Evolutionary conservation across 2,329 filamentous ascomycete genomes (phyloP).

Genomic region (Tolypocladium cylindrosporum): DNA sequence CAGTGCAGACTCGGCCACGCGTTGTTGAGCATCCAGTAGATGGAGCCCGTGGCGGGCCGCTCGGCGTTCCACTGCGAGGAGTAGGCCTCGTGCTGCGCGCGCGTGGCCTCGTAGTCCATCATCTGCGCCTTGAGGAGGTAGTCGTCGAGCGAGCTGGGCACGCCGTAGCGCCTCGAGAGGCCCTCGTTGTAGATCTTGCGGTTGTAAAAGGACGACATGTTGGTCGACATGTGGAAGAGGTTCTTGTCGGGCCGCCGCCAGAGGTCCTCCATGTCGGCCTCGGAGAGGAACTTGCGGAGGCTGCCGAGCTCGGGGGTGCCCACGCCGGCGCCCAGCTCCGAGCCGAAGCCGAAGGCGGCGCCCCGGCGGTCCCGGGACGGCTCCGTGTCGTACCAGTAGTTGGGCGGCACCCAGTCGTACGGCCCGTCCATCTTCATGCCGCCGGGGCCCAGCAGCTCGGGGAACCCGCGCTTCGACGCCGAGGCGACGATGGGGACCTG

Average conservation of each 20-base stretch:
- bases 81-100: conserved; percentile 49
- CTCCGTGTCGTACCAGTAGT: conserved; percentile 48
- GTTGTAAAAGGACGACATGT: conserved; percentile 42
- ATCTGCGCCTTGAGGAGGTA: conserved; percentile 52
- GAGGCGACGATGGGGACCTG: conserved; percentile 46
- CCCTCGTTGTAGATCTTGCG: conserved; percentile 48
- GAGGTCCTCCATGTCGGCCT: conserved; percentile 39
- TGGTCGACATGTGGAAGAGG: conserved; percentile 51
- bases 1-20: conserved; percentile 58
- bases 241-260: conserved; percentile 44
- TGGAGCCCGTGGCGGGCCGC: conserved; percentile 46
- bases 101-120: conserved; percentile 54
- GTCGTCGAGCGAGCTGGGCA: conserved; percentile 40
- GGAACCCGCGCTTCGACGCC: conserved; percentile 43
- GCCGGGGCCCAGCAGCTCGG: conserved; percentile 38
- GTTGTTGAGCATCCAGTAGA: conserved; percentile 60
- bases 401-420: conserved; percentile 57
- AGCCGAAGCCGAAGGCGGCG: conserved; percentile 53
- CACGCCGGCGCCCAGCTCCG: conserved; percentile 51
- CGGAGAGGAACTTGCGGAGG: conserved; percentile 41
- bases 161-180: conserved; percentile 39
- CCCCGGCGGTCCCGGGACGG: conserved; percentile 31
- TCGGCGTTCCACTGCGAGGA: conserved; percentile 36
- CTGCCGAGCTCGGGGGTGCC: conserved; percentile 49
- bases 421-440: conserved; percentile 59